A percentile compares a stretch with the other conserved stretches of the same genome.
These are phyloP conservation scores for Scortechinia acanthostroma DNA, from an alignment of 2,329 filamentous ascomycete genomes.

Conservation along the genomic window DNA sequence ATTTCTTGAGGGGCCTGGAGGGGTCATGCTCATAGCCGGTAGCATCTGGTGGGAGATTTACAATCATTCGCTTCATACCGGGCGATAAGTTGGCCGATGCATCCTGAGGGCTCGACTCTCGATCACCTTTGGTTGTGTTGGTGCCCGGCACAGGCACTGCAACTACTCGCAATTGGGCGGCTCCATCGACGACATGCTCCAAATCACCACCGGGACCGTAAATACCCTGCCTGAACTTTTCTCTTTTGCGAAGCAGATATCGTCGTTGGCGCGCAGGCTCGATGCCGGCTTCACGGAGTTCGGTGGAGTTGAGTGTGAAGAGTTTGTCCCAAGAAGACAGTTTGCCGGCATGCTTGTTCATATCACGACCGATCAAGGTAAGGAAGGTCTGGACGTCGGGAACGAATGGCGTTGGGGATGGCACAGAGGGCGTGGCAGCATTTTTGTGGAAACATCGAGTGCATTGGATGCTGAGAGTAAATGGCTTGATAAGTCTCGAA, in stretches of 20 bases:
- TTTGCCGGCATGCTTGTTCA: constrained; percentile 76
- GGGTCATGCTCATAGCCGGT: constrained; percentile 25
- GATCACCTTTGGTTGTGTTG: constrained; percentile 24
- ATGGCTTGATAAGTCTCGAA: background rate
- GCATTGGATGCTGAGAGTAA: background rate
- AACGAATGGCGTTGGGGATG: constrained; percentile 74
- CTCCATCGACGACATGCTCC: constrained; percentile 47
- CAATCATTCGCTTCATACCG: constrained; percentile 46
- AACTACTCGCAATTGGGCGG: constrained; percentile 19
- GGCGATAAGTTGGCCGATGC: constrained; percentile 43
- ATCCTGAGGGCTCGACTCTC: constrained; percentile 14
- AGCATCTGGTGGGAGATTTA: constrained; percentile 50
- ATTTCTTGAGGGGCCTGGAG: constrained; percentile 35
- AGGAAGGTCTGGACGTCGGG: constrained; percentile 83
- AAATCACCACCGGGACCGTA: constrained; percentile 81
- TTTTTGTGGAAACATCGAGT: background rate
- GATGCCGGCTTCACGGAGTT: constrained; percentile 77
- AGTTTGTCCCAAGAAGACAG: constrained; percentile 86
- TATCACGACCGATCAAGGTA: constrained; percentile 79
- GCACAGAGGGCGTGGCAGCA: constrained; percentile 27
- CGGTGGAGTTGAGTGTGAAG: constrained; percentile 70
- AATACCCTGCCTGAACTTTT: constrained; percentile 72
- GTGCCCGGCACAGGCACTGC: constrained; percentile 33
- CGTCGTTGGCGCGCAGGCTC: constrained; percentile 76
- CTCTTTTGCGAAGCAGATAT: constrained; percentile 82